Base-by-base conservation (phyloP, 805 yeast genomes). In the Lipomyces starkeyi region DNA sequence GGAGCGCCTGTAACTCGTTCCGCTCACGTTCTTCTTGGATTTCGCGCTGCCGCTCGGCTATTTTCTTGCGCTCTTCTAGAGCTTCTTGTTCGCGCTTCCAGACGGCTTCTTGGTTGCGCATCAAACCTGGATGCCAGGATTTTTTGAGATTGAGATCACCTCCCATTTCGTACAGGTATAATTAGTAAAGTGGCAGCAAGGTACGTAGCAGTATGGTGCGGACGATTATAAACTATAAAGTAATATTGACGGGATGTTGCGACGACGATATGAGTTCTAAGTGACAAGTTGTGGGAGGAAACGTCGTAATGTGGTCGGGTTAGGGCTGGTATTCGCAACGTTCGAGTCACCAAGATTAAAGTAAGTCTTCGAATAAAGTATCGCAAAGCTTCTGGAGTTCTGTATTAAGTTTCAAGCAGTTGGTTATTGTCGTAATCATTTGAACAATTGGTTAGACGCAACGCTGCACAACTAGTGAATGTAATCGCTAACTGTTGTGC, bases 61-160 rank as follows among this genome's bases (percentile, higher is more conserved):
- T 86, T 74, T 85, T 84, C 72, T 85, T 85, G 59, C 88, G 84
- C 74, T 91, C 96, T n/a, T 85, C 84, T 6, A 91, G 79, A 8
- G 90, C 87, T 54, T 88, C 88, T 75, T 91, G 93, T 75, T 95
- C 98, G 63, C 82, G 83, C 71, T 87, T 83, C 94, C 97, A 90
- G 47, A 94, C 93, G 74, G 88, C 90, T 72, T 88, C 88, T 79
- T 89, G 92, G 82, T 94, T 94, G 77, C 89, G 91, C 76, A 91
- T 81, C 61, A 91, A 82, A 59, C 90, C 93, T 2, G 99, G 98
- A 78, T 94, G 92, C 99, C 98, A 94, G 69, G 98, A 94, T 77
- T 94, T 94, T 80, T 94, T 90, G 65, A 93, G 79, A 77, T 94
- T 94, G 70, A 94, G 83, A 78, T 93, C 97, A 54, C 76, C 76